Base-by-base conservation (phyloP, 2,329 filamentous ascomycete genomes). In the Fusarium sp. region DNA sequence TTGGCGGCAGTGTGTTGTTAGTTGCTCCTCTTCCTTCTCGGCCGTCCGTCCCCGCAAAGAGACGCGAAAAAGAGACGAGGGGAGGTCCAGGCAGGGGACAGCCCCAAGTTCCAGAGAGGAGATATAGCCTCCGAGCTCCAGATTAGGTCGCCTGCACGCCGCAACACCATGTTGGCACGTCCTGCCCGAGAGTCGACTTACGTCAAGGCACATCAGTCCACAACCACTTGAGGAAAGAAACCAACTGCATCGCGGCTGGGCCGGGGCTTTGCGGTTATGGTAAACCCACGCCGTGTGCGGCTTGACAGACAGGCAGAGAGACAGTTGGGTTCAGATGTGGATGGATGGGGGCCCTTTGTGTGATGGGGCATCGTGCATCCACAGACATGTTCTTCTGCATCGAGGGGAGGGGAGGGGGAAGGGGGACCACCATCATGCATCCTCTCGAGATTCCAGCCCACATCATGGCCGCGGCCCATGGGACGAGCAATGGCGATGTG, bases 191-290 rank as follows among this genome's bases (percentile, higher is more conserved):
- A 65, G 54, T 70, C 71, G 70, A 76, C 72, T 75, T 79, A 79
- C 75, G 78, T 79, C 78, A 79, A 80, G 73, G 71, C 63, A 71
- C 73, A 73, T 79, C 73, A 75, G 73, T 77, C 76, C 75, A 78
- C 73, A 78, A 67, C 63, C 65, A 57, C 70, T 62, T 63, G 67
- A 66, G 68, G 60, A 65, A 64, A 57, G 70, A 76, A 66, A 68
- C 76, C 72, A 78, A 76, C 70, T 59, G 65, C 69, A 76, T 66
- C 68, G 68, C 71, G 70, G 63, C 65, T 69, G 40, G 56, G 69
- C 74, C 65, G 64, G 70, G 63, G 67, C 59, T 61, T 70, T 64
- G 38, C 35, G 65, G 62, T 61, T 72, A 61, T 75, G 45, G 30
- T 52, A 63, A 71, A 68, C 67, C 54, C 54, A 67, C 66, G 69